Evolutionary conservation across 1,139 yeast genomes (phyloP).

Genomic region (Blastobotrys persicus): DNA sequence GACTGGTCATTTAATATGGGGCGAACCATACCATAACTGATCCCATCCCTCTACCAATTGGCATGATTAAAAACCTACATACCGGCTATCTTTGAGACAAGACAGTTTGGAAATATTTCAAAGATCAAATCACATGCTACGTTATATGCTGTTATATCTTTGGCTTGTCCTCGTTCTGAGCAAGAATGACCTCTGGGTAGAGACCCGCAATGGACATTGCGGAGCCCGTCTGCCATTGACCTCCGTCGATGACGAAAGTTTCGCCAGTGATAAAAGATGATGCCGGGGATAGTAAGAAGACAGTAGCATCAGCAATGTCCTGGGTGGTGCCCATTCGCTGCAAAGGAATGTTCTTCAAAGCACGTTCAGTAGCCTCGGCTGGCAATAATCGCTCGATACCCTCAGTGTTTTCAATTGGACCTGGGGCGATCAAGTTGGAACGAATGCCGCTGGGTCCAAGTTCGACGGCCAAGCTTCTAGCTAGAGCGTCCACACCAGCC

Average conservation of each 20-base stretch:
- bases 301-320: constrained; percentile 89
- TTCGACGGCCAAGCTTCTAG: constrained; percentile 80
- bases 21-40: no score
- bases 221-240: constrained; percentile 75
- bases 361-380: constrained; percentile 42
- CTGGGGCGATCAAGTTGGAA: constrained; percentile 83
- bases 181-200: constrained; percentile 15
- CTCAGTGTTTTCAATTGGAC: constrained; percentile 78
- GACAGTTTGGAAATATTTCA: no score
- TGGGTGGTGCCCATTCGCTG: constrained; percentile 70
- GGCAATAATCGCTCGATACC: constrained; percentile 61
- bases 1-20: no score
- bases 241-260: constrained; percentile 84
- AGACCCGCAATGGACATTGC: constrained; percentile 1
- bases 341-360: constrained; percentile 58
- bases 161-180: constrained; percentile 8
- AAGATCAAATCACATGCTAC: no score
- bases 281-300: constrained; percentile 78
- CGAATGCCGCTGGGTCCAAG: constrained; percentile 84
- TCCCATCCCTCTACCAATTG: no score
- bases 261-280: constrained; percentile 78
- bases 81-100: no score
- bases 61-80: no score
- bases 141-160: constrained; percentile 7
- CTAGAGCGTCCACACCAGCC: constrained; percentile 87